Evolutionary conservation across 2,329 filamentous ascomycete species (phyloP), one percentile per base, ranked within the genome.

Genomic region (Pestalotiopsis sp.): DNA sequence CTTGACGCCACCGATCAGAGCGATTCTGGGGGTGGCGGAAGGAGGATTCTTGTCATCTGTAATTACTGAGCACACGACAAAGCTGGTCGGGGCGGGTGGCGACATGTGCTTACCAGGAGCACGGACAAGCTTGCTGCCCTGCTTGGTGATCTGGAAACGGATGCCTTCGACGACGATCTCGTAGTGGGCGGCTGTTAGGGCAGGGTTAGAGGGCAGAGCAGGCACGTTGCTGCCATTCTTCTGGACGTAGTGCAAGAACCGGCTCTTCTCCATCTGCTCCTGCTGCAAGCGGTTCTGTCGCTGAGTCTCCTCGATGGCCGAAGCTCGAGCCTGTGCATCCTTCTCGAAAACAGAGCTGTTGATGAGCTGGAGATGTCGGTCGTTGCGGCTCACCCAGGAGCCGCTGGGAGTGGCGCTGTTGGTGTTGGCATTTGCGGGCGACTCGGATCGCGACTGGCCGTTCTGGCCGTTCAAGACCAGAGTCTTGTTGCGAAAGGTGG

Each of bases 41-140:
- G 88, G 85, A 49, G 87, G 83, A 75, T 90, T 88, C 61, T 84
- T 81, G 73, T 91, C 88, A 79, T 85, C 86, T 90, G 76, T 71
- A 77, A 74, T 75, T 31, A 23, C 36, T 52, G 20, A 52, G 45
- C 6, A 52, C n/a, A n/a, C 20, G 3, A n/a, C n/a, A 52, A 11
- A 52, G 17, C 14, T 52, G 17, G 60, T 20, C 52, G 61, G 69
- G 70, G 41, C 38, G 68, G 60, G 45, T 66, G 77, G 88, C 85
- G 82, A 96, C 11, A 20, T 12, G 14, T 9, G 20, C 57, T 27
- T 36, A 59, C 93, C 92, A 75, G 89, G 86, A 70, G 91, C 81
- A 76, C 92, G 92, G 71, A 93, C 85, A 56, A 97, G 87, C 81
- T 97, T 97, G 85, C 93, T 95, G 73, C 94, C 94, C 72, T 92